Evolutionary conservation across 148 eudicot species (phyloP).

Genomic region (Heliamphora exappendiculata): DNA sequence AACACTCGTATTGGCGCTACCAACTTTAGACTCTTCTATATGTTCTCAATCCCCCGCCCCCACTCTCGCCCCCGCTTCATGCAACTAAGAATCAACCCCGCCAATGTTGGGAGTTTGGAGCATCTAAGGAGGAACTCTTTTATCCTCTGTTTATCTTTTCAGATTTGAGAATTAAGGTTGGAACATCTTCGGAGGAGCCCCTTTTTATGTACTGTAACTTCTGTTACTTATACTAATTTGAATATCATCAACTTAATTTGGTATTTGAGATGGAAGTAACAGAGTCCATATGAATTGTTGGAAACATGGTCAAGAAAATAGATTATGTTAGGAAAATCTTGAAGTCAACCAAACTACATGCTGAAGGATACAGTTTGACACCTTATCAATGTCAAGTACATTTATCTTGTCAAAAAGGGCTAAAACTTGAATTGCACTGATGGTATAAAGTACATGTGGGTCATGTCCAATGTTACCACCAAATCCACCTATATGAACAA

Average conservation of each 20-base stretch:
- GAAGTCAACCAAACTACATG: neutral
- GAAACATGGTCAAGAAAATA: neutral
- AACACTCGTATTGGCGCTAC: too few relatives aligned
- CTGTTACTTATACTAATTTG: neutral
- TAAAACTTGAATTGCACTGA: conserved; percentile 87
- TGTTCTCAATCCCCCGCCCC: too few relatives aligned
- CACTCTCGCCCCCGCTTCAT: too few relatives aligned
- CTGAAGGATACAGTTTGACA: conserved; percentile 75
- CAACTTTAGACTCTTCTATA: too few relatives aligned
- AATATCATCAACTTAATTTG: neutral
- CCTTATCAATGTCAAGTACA: conserved; percentile 69
- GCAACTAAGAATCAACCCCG: neutral
- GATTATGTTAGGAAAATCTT: neutral
- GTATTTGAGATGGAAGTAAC: neutral
- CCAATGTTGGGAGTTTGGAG: neutral
- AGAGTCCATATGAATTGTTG: neutral
- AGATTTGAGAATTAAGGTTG: neutral
- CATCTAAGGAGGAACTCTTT: neutral
- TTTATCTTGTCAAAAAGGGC: conserved; percentile 75
- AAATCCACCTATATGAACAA: conserved; percentile 67
- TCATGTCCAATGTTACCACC: conserved; percentile 96
- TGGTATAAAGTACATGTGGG: conserved; percentile 77
- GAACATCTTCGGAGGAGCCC: neutral
- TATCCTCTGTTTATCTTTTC: neutral
- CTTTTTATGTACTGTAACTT: too few relatives aligned